These are phyloP conservation scores for Citeromyces matritensis DNA, from an alignment of 805 yeast species.

Conservation along the genomic window DNA sequence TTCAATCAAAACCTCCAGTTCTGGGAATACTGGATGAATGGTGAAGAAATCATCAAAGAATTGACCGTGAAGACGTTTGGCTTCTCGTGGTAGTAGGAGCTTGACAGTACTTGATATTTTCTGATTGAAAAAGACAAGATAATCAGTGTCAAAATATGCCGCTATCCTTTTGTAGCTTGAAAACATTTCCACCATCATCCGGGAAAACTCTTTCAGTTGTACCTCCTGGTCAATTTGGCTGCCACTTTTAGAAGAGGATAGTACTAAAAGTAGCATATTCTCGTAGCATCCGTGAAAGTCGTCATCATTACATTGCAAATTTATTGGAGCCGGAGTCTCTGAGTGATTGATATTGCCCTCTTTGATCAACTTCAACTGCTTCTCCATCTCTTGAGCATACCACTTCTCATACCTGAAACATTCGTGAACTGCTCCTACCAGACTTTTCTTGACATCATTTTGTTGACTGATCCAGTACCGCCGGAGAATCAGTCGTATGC, in stretches of 20 bases:
- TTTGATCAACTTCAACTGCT: background rate
- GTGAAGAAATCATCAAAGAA: conserved; percentile 1
- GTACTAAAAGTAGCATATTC: conserved; percentile 1
- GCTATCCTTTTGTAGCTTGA: background rate
- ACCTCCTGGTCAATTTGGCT: background rate
- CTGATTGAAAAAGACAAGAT: conserved; percentile 1
- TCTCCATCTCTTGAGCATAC: background rate
- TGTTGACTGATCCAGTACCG: background rate
- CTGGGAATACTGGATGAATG: conserved; percentile 2
- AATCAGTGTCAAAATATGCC: background rate
- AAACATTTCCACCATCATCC: background rate
- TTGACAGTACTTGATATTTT: conserved; percentile 1
- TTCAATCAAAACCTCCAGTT: conserved; percentile 1
- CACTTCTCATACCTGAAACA: conserved; percentile 2
- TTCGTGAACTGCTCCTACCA: background rate
- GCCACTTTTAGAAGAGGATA: no score
- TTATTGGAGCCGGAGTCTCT: no score
- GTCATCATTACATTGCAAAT: conserved; percentile 1
- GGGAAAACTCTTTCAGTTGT: background rate
- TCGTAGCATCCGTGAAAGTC: conserved; percentile 1
- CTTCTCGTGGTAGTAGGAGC: conserved; percentile 1
- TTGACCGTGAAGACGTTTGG: no score
- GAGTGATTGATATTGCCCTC: no score
- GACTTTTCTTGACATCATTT: background rate
- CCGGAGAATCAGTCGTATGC: background rate